Evolutionary conservation across 1,139 yeast species (phyloP).

Genomic region (Suhomyces terraborum): DNA sequence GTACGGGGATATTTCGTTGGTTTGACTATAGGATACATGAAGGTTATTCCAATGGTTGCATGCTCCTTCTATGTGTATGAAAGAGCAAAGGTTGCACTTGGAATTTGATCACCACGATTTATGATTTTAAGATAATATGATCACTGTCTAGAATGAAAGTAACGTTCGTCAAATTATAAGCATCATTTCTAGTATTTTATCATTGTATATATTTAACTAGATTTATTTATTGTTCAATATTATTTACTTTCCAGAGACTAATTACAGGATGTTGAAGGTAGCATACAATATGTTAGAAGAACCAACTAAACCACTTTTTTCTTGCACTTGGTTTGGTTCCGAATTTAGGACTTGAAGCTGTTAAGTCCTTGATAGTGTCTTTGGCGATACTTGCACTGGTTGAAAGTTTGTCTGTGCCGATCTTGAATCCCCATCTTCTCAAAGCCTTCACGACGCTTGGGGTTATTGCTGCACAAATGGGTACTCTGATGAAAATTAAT

Average conservation of each 20-base stretch:
- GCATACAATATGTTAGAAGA: constrained; percentile 27
- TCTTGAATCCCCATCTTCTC: constrained; percentile 77
- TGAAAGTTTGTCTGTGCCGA: constrained; percentile 54
- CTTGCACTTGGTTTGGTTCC: constrained; percentile 54
- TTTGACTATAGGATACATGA: constrained; percentile 88
- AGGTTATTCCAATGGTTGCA: constrained; percentile 96
- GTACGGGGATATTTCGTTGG: constrained; percentile 90
- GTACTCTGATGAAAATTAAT: constrained; percentile 75
- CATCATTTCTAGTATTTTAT: constrained; percentile 5
- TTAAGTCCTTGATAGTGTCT: constrained; percentile 37
- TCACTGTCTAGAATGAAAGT: neutral
- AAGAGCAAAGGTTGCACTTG: constrained; percentile 68
- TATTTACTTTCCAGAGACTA: constrained; percentile 1
- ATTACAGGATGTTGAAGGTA: constrained; percentile 6
- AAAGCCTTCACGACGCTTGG: constrained; percentile 72
- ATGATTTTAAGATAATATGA: constrained; percentile 7
- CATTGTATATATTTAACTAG: constrained; percentile 8
- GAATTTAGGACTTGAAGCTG: constrained; percentile 47
- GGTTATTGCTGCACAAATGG: constrained; percentile 89
- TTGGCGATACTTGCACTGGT: constrained; percentile 42
- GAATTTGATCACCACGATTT: constrained; percentile 37
- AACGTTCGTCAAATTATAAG: neutral
- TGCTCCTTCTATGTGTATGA: constrained; percentile 95
- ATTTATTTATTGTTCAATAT: constrained; percentile 5
- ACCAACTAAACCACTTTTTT: constrained; percentile 65